A percentile compares a stretch with the other conserved stretches of the same genome.
phyloP scores from a whole-genome alignment of 1,284 basidiomycete genomes.

The Leccinum huronense region DNA sequence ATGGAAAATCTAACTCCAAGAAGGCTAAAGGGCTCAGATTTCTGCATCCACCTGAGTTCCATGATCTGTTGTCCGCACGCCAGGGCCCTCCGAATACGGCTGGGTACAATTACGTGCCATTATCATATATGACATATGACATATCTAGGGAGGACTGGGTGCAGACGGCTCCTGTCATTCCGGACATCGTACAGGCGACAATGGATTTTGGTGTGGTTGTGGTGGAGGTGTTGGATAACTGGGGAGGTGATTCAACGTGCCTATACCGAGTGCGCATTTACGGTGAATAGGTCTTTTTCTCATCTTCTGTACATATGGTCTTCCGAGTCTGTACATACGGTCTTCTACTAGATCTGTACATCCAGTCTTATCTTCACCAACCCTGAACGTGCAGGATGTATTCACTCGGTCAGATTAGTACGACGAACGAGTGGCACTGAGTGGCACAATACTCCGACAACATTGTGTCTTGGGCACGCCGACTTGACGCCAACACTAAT shows the following conservation, averaged over 20 bases:
- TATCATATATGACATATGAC: not conserved
- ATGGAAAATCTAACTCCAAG: not conserved
- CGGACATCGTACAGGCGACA: not conserved
- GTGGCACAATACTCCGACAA: too few species aligned
- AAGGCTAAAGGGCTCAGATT: not conserved
- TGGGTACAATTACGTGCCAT: not conserved
- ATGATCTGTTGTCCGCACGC: not conserved
- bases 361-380: too few species aligned
- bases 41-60: not conserved
- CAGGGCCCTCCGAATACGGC: not conserved
- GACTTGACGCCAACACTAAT: too few species aligned
- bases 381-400: too few species aligned
- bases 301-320: too few species aligned
- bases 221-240: not conserved
- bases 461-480: too few species aligned
- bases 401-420: too few species aligned
- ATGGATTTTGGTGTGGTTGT: not conserved
- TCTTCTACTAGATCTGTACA: too few species aligned
- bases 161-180: not conserved
- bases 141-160: not conserved
- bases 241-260: not conserved
- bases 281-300: not conserved
- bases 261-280: not conserved
- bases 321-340: too few species aligned
- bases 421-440: too few species aligned